Percentiles rank a stretch among this genome's conserved stretches.
These are phyloP conservation scores for Larix sibirica DNA, from an alignment of 83 land plant genomes.

Conservation along the genomic window DNA sequence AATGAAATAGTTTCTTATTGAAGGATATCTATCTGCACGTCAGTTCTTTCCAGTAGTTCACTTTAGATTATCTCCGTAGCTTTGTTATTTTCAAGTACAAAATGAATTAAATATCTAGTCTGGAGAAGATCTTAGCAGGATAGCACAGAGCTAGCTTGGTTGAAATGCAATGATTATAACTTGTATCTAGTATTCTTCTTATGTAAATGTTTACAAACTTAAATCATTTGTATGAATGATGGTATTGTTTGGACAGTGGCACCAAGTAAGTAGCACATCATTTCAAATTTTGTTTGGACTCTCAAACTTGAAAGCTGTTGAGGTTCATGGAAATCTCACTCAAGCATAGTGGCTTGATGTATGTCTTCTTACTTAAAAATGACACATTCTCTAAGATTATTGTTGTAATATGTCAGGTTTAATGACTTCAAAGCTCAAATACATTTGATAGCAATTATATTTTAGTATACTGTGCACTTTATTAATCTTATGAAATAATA, in stretches of 20 bases:
- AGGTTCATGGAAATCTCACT: too few relatives aligned
- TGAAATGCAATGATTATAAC: not conserved
- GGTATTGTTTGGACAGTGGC: conserved; percentile 59
- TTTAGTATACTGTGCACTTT: not conserved
- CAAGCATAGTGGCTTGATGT: too few relatives aligned
- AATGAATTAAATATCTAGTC: not conserved
- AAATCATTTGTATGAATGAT: not conserved
- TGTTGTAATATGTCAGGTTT: too few relatives aligned
- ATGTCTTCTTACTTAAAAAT: too few relatives aligned
- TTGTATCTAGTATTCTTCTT: not conserved
- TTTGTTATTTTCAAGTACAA: too few relatives aligned
- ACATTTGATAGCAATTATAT: not conserved
- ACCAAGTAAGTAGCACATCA: conserved; percentile 93
- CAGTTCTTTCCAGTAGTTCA: not conserved
- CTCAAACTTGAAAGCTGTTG: conserved; percentile 89
- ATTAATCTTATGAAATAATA: not conserved
- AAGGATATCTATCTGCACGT: not conserved
- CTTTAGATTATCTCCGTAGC: not conserved
- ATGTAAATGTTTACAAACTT: not conserved
- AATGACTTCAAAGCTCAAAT: not conserved
- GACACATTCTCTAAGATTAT: too few relatives aligned
- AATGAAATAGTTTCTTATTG: not conserved
- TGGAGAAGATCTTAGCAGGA: not conserved
- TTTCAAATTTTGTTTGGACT: conserved; percentile 93
- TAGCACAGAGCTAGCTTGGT: not conserved